Base-by-base conservation (phyloP, 768 basidiomycete species). In the Lentinus tigrinus region DNA sequence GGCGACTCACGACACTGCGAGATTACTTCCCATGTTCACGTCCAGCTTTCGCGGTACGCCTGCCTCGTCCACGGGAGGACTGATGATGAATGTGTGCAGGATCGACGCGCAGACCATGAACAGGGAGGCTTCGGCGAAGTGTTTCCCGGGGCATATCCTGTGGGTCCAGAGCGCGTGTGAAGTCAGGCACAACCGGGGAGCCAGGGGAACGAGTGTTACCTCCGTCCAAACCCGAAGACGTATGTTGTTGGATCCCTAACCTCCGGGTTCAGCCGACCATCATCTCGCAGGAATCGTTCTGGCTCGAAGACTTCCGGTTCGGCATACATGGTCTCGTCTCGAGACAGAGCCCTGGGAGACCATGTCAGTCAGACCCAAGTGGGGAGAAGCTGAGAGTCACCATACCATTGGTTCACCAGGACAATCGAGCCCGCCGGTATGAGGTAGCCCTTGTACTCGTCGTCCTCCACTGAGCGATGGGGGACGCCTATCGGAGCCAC, bases 251-350 rank as follows among this genome's bases (percentile, higher is more conserved):
- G 58, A 28, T 60, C 59, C 8, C 46, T 54, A 13, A 70, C 52
- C 5, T 52, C 55, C 23, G 52, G 52, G 37, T 53, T 23, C 10
- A 53, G 3, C 11, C 21, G 5, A 3, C 70, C 70, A 3, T 69
- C 70, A 47, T 70, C 63, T 21, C 59, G 54, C 8, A 78, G 60
- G 46, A 73, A 81, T 16, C 79, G 70, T n/a, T 74, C 72, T 9
- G 79, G 81, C 2, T 66, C 58, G 65, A 78, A 82, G 8, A 59
- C 61, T 13, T 73, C 64, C 4, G 81, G 77, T 42, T 78, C 63
- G 3, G 68, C 54, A 52, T 77, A 82, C 5, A 70, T 65, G 19
- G 63, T 61, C 47, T 67, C 67, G 46, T 80, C 72, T 38, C 73
- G 73, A 11, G 69, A 65, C 61, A 82, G 70, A 9, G 67, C 75